Percentiles rank a stretch among this genome's conserved stretches.
phyloP scores from a whole-genome alignment of 1,284 basidiomycete genomes.

The Rhodotorula sp. region DNA sequence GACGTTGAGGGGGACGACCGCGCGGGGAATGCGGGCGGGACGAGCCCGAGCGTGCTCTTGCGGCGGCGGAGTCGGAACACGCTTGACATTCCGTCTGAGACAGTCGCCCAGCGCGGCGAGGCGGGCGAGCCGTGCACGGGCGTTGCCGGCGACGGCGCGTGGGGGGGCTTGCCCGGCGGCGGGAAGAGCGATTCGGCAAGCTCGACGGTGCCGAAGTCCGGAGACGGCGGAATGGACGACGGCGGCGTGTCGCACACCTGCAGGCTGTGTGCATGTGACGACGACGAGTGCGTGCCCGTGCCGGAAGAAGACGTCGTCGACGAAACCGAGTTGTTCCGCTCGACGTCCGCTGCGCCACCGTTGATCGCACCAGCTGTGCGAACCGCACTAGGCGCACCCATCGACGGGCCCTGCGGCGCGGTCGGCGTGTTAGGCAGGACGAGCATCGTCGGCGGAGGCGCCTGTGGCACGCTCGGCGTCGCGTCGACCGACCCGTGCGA shows the following conservation, averaged over 20 bases:
- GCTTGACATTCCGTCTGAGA: constrained; percentile 25
- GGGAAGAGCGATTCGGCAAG: constrained; percentile 16
- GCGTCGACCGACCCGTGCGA: constrained; percentile 29
- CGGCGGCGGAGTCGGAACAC: constrained; percentile 33
- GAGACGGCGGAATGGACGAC: constrained; percentile 38
- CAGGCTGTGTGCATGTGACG: constrained; percentile 25
- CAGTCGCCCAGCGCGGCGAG: neutral
- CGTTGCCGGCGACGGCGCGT: neutral
- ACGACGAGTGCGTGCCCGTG: constrained; percentile 27
- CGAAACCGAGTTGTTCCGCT: constrained; percentile 42
- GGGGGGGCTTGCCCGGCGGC: constrained; percentile 1
- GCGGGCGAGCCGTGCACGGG: neutral
- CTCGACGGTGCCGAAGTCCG: constrained; percentile 29
- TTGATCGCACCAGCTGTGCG: neutral
- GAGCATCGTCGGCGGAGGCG: neutral
- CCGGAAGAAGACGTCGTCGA: constrained; percentile 32
- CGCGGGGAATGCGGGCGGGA: constrained; percentile 7
- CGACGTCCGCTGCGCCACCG: constrained; percentile 18
- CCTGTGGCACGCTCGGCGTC: no score
- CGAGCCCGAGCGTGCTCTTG: constrained; percentile 28
- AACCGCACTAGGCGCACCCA: neutral
- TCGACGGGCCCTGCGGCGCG: neutral
- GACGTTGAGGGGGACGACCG: constrained; percentile 8
- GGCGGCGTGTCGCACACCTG: constrained; percentile 35
- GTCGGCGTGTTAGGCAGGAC: neutral